These are phyloP conservation scores for Chamaecrista fasciculata DNA, from an alignment of 306 rosid species.

Conservation along the genomic window DNA sequence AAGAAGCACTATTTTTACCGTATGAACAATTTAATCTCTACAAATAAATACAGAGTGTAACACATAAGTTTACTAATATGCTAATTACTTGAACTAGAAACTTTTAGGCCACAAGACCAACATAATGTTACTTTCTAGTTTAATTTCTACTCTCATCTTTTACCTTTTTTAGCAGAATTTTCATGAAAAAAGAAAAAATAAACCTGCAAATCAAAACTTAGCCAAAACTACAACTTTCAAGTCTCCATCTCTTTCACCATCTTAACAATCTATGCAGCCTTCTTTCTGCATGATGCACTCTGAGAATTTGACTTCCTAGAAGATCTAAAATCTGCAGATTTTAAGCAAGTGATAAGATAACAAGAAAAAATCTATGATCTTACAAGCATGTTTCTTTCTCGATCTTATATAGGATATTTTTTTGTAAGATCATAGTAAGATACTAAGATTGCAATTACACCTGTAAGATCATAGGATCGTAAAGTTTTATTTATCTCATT, in stretches of 20 bases:
- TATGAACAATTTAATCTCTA: no score
- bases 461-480: no score
- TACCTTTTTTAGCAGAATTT: conserved; percentile 14
- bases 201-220: no score
- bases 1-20: no score
- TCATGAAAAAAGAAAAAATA: conserved; percentile 6
- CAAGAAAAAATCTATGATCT: no score
- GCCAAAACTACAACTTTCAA: conserved; percentile 19
- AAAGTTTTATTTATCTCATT: no score
- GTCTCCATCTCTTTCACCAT: conserved; percentile 23
- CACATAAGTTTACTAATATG: neutral
- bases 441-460: no score
- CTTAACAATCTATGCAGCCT: conserved; percentile 36
- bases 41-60: neutral
- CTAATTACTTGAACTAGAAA: neutral
- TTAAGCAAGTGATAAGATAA: no score
- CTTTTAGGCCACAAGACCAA: conserved; percentile 7
- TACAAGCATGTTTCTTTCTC: no score
- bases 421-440: no score
- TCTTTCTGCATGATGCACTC: conserved; percentile 9
- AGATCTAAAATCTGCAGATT: no score
- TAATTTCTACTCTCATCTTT: conserved; percentile 22
- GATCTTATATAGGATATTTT: no score
- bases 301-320: neutral
- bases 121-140: conserved; percentile 11